Evolutionary conservation across 495 filamentous ascomycete genomes (phyloP).

Genomic region (Trichoderma asperelloides): DNA sequence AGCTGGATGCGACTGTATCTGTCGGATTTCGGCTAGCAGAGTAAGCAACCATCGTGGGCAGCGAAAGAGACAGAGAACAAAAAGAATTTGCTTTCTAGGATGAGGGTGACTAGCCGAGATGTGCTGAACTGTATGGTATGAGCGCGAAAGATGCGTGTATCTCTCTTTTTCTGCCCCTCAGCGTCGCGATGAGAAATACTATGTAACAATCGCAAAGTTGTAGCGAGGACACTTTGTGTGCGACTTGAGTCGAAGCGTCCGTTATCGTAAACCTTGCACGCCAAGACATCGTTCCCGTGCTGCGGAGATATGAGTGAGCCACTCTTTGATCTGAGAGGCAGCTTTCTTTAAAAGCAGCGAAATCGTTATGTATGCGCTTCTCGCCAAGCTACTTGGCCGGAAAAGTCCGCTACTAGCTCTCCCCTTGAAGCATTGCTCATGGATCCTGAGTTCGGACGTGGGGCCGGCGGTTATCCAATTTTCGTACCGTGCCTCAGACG

Average conservation of each 20-base stretch:
- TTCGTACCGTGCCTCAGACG: neutral
- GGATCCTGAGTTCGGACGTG: constrained; percentile 3
- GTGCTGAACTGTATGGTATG: too few species aligned
- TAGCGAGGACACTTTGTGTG: neutral
- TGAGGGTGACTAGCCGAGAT: too few species aligned
- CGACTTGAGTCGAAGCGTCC: neutral
- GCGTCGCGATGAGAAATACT: neutral
- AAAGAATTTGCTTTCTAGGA: neutral
- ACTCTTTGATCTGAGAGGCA: neutral
- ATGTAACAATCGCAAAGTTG: neutral
- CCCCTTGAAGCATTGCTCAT: neutral
- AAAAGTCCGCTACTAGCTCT: neutral
- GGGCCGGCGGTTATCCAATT: neutral
- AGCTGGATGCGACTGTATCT: neutral
- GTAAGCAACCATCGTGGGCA: too few species aligned
- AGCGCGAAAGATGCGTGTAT: too few species aligned
- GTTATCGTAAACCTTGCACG: neutral
- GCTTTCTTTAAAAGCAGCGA: neutral
- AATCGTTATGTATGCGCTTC: neutral
- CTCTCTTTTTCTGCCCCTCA: neutral
- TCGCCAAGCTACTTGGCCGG: neutral
- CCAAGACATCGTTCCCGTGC: neutral
- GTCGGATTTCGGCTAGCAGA: neutral
- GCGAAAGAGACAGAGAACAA: too few species aligned
- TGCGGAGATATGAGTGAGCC: neutral